A percentile compares a stretch with the other conserved stretches of the same genome.
phyloP scores from a whole-genome alignment of 768 basidiomycete species.

The Erythrobasidium yunnanense region DNA sequence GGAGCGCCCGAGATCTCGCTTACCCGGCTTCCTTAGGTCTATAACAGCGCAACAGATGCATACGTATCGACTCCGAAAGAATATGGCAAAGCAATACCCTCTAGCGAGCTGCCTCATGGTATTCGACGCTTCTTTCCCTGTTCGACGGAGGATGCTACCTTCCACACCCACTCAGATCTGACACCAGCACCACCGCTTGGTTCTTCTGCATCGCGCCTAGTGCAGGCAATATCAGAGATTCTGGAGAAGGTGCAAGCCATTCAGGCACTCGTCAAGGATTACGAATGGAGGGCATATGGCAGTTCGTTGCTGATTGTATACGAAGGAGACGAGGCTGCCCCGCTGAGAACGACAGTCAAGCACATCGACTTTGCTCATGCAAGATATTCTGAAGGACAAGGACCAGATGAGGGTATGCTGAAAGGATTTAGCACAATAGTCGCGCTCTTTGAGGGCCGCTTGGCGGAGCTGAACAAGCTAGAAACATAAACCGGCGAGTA shows the following conservation, averaged over 20 bases:
- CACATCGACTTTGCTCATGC: slow-evolving; percentile 96
- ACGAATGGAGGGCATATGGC: slow-evolving; percentile 72
- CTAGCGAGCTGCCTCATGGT: slow-evolving; percentile 61
- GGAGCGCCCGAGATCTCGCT: background rate
- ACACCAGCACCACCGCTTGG: slow-evolving; percentile 3
- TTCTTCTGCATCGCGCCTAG: slow-evolving; percentile 22
- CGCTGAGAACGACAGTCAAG: slow-evolving; percentile 51
- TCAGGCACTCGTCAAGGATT: slow-evolving; percentile 46
- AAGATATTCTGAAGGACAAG: slow-evolving; percentile 54
- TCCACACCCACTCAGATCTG: background rate
- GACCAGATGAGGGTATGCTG: slow-evolving; percentile 68
- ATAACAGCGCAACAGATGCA: slow-evolving; percentile 52
- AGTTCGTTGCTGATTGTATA: slow-evolving; percentile 72
- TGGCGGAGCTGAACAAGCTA: slow-evolving; percentile 14
- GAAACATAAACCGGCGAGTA: background rate
- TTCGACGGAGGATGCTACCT: slow-evolving; percentile 14
- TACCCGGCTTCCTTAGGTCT: slow-evolving; percentile 49
- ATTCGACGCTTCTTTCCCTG: slow-evolving; percentile 59
- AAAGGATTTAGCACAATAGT: slow-evolving; percentile 60
- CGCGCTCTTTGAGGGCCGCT: slow-evolving; percentile 41
- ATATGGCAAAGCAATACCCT: slow-evolving; percentile 66
- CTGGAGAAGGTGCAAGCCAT: slow-evolving; percentile 45
- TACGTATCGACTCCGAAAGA: slow-evolving; percentile 58
- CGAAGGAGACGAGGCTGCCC: slow-evolving; percentile 50
- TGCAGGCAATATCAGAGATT: slow-evolving; percentile 53